Base-by-base conservation (phyloP, 2,329 filamentous ascomycete genomes). In the Cytospora leucostoma region DNA sequence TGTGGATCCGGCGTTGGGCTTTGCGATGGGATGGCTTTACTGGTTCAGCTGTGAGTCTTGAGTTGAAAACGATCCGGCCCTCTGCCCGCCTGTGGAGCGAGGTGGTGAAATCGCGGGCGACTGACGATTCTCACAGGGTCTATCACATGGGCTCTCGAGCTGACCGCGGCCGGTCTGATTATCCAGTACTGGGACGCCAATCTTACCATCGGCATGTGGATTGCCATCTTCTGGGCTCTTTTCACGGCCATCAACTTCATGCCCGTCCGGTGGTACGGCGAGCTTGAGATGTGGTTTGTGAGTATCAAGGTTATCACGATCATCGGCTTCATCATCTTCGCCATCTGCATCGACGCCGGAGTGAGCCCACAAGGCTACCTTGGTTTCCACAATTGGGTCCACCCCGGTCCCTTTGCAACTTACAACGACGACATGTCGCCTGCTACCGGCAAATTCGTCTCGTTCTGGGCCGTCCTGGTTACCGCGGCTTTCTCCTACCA, bases 11-110 rank as follows among this genome's bases (percentile, higher is more conserved):
- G 87, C 87, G 62, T 78, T 92, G 55, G 89, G 89, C 8, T 93
- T 93, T 70, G 83, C 89, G 21, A 89, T 93, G 82, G 90, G 91
- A 21, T 93, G 90, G 90, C 87, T 91, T 65, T 93, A 93, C 76
- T 93, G 88, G 88, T 92, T 92, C 71, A 88, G 84, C 44, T 93
- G 88, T 71, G 56, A 63, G 71, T 70, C 19, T n/a, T 5, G 15
- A 7, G 3, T n/a, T n/a, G 58, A 13, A 47, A 8, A 19, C 1
- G 7, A n/a, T n/a, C 32, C 13, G 34, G 27, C 13, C 12, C 12
- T 34, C 10, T 38, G 27, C 27, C 27, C 27, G 27, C 27, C 27
- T 27, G 4, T 27, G 27, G 27, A 27, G 27, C 27, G 27, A 27
- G 27, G 27, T 4, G 27, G 27, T 27, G 50, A 32, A 19, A 13